Base-by-base conservation (phyloP, 495 filamentous ascomycete species). In the Aspergillus sclerotioniger region DNA sequence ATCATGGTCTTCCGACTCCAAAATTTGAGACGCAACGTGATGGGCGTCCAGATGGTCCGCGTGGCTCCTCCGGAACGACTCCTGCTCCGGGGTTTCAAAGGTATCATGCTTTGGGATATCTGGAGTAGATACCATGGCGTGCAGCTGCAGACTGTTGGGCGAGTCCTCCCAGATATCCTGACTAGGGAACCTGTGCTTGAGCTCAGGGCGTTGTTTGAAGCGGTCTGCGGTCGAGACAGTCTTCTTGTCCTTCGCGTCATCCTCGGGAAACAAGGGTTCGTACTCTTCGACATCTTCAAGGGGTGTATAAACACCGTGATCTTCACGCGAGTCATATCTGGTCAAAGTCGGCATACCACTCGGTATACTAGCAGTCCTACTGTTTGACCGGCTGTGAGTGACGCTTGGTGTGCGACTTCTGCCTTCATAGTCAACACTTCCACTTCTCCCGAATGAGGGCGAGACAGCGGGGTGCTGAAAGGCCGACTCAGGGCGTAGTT, bases 151-250 rank as follows among this genome's bases (percentile, higher is more conserved):
- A 74, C 90, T 93, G 72, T 87, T 90, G 4, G 94, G 94, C 0
- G 92, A 89, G 72, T 99, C 94, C 69, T 99, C 94, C 94, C 94
- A 99, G 37, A 97, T 83, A 68, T 99, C 94, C 61, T 88, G 85
- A 69, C 91, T 96, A 0, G 94, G 94, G 74, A 98, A 98, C 47
- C 88, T 84, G 49, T 90, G 89, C 67, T 84, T 82, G 58, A 82
- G 75, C 33, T 85, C 83, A 0, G 87, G 84, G 35, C 85, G 82
- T 39, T 77, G 65, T 67, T 86, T 88, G 53, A 86, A 76, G 41
- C 83, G 80, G 48, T 88, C 84, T 6, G 81, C 77, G 20, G 81
- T 77, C 9, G 84, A 79, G 44, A 80, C 62, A 16, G 86, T 75
- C 31, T 80, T 72, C 45, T 80, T 76, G 17, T 84, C 82, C 39